Evolutionary conservation across 768 basidiomycete genomes (phyloP).

Genomic region (Rhodosporidiobolus odoratus): DNA sequence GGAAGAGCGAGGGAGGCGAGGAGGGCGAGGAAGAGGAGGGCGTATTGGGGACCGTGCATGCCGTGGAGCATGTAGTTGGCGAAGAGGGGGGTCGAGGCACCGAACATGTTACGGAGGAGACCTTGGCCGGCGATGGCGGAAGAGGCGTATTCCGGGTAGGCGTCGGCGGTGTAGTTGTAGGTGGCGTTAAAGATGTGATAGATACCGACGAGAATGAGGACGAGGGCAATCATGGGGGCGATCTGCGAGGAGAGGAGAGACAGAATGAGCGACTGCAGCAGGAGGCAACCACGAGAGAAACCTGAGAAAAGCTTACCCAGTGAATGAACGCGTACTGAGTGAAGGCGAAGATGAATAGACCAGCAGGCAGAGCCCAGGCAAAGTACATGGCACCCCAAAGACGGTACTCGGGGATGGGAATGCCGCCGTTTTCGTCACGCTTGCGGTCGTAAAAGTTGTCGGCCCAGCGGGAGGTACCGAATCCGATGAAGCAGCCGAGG

Average conservation of each 20-base stretch:
- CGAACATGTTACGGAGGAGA: conserved; percentile 38
- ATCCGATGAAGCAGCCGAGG: conserved; percentile 40
- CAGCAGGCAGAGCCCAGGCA: conserved; percentile 18
- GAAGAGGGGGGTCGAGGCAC: not conserved
- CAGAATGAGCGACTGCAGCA: not conserved
- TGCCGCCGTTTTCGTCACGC: conserved; percentile 33
- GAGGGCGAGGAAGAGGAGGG: conserved; percentile 24
- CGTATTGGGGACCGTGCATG: conserved; percentile 29
- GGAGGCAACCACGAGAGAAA: not conserved
- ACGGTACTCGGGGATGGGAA: conserved; percentile 39
- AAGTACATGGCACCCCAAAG: conserved; percentile 36
- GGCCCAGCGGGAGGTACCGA: conserved; percentile 32
- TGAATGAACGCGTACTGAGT: conserved; percentile 31
- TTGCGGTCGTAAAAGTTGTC: conserved; percentile 38
- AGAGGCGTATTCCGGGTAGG: conserved; percentile 35
- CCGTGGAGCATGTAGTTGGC: conserved; percentile 14
- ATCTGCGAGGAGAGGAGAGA: not conserved
- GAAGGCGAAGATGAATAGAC: conserved; percentile 38
- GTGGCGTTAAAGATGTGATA: conserved; percentile 32
- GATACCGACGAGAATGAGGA: conserved; percentile 36
- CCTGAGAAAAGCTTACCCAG: conserved; percentile 8
- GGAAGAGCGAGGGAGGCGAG: conserved; percentile 28
- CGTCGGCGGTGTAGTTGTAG: conserved; percentile 35
- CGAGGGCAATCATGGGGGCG: conserved; percentile 33
- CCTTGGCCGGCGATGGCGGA: conserved; percentile 41